Conservation (phyloP, 2,329 filamentous ascomycete species). For the Cercospora janseana region DNA sequence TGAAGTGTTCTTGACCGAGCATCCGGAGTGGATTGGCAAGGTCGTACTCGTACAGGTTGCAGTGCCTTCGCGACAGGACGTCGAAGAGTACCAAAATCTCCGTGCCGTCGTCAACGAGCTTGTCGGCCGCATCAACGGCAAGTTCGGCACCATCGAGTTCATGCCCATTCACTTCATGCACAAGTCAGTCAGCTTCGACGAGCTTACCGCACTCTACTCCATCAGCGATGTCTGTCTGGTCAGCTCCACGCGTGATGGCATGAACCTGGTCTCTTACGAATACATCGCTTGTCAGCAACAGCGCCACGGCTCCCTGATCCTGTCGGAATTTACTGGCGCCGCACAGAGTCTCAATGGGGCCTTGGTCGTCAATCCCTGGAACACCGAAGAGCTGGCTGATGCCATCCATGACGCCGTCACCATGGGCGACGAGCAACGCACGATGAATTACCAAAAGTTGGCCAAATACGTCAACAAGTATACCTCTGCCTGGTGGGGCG, state of each 20-base stretch:
- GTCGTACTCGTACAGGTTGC: constrained; percentile 95
- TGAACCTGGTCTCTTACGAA: constrained; percentile 98
- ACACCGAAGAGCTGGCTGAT: constrained; percentile 90
- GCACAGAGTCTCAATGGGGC: constrained; percentile 92
- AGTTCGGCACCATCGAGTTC: constrained; percentile 95
- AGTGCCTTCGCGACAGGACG: constrained; percentile 89
- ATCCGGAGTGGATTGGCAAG: constrained; percentile 97
- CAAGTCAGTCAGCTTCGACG: constrained; percentile 91
- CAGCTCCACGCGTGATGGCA: constrained; percentile 93
- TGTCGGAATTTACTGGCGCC: constrained; percentile 94
- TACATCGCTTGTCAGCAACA: constrained; percentile 93
- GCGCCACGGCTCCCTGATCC: constrained; percentile 87
- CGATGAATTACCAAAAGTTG: constrained; percentile 84
- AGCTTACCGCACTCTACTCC: constrained; percentile 89
- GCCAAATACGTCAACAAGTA: constrained; percentile 97
- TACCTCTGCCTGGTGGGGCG: constrained; percentile 93
- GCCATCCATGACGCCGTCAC: constrained; percentile 96
- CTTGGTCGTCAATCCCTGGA: constrained; percentile 97
- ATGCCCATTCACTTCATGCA: constrained; percentile 99
- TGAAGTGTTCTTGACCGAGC: constrained; percentile 93
- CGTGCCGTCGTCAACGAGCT: constrained; percentile 94
- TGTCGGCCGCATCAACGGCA: constrained; percentile 94
- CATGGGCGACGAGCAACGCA: constrained; percentile 85
- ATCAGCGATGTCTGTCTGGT: constrained; percentile 90
- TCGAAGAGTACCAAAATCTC: constrained; percentile 96